Conservation (phyloP, 148 eudicot species). For the Polygonum aviculare region DNA sequence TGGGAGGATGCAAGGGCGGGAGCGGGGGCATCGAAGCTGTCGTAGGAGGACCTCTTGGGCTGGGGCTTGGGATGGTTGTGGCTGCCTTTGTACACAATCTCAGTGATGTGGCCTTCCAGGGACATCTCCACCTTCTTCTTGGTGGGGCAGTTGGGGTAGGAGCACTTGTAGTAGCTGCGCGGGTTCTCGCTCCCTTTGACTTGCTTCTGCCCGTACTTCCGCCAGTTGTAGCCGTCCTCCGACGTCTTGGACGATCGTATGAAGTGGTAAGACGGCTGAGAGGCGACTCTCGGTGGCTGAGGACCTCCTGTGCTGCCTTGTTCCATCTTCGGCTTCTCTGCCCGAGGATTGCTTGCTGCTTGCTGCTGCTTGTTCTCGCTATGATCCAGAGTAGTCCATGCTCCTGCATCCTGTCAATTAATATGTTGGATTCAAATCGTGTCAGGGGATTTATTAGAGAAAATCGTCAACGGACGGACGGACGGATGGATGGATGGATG, state of each 20-base stretch:
- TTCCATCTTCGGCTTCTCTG: constrained; percentile 19
- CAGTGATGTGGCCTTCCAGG: constrained; percentile 57
- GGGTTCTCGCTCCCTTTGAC: constrained; percentile 84
- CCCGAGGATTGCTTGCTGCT: too few species aligned
- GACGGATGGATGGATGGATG: constrained; percentile 14
- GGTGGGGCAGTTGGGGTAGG: constrained; percentile 59
- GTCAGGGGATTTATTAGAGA: not conserved
- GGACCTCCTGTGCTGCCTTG: constrained; percentile 5
- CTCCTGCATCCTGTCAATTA: constrained; percentile 25
- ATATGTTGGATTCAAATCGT: not conserved
- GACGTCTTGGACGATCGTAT: constrained; percentile 49
- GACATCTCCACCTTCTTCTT: constrained; percentile 70
- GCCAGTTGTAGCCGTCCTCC: constrained; percentile 70
- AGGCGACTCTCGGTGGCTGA: not conserved
- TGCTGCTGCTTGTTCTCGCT: constrained; percentile 29
- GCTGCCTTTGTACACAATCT: constrained; percentile 72
- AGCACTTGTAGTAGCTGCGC: constrained; percentile 79
- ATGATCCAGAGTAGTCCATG: constrained; percentile 29
- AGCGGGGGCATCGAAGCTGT: constrained; percentile 2
- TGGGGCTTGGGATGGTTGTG: constrained; percentile 81
- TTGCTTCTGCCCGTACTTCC: constrained; percentile 78
- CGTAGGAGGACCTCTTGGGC: constrained; percentile 33
- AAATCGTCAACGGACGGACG: not conserved
- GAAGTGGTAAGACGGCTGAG: constrained; percentile 35
- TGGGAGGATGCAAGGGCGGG: not conserved